Evolutionary conservation across 495 filamentous ascomycete species (phyloP), one percentile per base, ranked within the genome.

Genomic region (Oleoguttula mirabilis): DNA sequence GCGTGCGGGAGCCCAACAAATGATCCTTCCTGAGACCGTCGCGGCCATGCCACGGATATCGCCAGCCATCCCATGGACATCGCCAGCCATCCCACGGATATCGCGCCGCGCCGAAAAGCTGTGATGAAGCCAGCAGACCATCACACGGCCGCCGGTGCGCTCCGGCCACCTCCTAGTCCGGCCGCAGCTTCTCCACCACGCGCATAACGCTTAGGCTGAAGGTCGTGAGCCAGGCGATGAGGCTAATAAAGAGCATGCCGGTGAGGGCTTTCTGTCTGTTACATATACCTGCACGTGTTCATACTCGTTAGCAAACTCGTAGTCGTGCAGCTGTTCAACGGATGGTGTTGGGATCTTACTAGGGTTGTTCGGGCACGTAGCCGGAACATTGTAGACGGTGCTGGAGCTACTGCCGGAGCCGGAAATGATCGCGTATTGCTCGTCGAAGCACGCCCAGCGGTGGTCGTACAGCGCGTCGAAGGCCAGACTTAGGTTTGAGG

Each of bases 181-280:
- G 48, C 21, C 48, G 34, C 24, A 55, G 22, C 39, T 46, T 51
- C 41, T 55, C 52, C 21, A 55, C 48, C n/a, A 55, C 52, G 17
- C 52, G 28, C 44, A 55, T 34, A 2, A 55, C 52, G n/a, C 39
- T 45, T 21, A 55, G 31, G 21, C 48, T 51, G 34, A 98, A 94
- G 8, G 87, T 95, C 55, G 79, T 68, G 41, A 88, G 74, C 90
- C 90, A 98, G 21, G 84, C 81, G 40, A 92, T 66, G 40, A 96
- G 62, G 2, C 84, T 84, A 36, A 98, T 68, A 34, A 94, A 67
- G 27, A 94, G 70, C 42, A 93, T 81, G 4, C 74, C 80, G 16
- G 82, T 77, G 40, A 98, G 66, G 11, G 84, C 79, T 56, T 80
- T 79, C 53, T 92, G 83, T 41, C 79, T 67, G 47, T 63, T 58